Conservation (phyloP, 176 grass and related monocot species). For the Musa beccarii region DNA sequence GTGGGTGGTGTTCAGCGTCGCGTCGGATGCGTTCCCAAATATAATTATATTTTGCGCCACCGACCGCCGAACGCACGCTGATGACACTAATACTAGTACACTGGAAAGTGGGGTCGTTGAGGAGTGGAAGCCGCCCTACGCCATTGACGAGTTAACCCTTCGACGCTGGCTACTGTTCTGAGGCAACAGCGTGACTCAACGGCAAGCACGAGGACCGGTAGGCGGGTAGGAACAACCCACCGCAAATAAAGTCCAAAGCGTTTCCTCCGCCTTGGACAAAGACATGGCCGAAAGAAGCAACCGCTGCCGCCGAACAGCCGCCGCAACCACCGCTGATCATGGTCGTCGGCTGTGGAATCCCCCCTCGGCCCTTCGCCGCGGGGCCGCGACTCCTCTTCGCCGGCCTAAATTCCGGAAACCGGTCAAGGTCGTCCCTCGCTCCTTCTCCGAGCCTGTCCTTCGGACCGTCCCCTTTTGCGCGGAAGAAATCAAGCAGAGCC, state of each 20-base stretch:
- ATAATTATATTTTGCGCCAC: too few species aligned
- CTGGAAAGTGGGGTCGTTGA: too few species aligned
- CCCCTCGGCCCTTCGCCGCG: background rate
- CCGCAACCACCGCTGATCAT: background rate
- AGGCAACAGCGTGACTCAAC: background rate
- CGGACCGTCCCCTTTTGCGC: background rate
- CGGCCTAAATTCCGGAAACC: background rate
- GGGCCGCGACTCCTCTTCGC: background rate
- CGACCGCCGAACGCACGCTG: too few species aligned
- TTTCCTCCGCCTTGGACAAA: background rate
- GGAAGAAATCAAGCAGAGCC: background rate
- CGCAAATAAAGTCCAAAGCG: background rate
- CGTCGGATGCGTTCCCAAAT: too few species aligned
- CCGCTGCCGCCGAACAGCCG: background rate
- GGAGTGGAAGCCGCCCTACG: too few species aligned
- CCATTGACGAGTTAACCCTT: too few species aligned
- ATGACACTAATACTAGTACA: too few species aligned
- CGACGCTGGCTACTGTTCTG: too few species aligned
- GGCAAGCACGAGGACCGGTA: background rate
- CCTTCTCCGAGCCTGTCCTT: constrained; percentile 2
- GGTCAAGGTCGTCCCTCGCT: background rate
- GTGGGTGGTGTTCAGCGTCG: too few species aligned
- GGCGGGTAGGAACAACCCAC: background rate
- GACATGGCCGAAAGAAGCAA: background rate
- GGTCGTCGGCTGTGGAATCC: background rate